These are phyloP conservation scores for Stagonosporopsis cucurbitacearum DNA, from an alignment of 2,329 filamentous ascomycete species.

Conservation along the genomic window DNA sequence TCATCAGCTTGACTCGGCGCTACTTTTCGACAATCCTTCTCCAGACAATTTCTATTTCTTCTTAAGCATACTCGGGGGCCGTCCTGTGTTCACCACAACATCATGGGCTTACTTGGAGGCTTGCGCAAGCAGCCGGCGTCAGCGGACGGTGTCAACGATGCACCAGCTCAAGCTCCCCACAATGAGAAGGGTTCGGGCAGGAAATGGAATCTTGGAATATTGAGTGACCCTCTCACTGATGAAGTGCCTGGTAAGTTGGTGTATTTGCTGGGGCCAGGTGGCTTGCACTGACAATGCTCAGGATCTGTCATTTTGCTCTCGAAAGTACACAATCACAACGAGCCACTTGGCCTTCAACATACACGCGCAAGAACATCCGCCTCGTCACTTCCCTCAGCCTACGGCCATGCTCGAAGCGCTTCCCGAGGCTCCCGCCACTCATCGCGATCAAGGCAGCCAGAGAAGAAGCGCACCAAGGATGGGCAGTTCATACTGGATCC, in stretches of 20 bases:
- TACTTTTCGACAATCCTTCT: constrained; percentile 1
- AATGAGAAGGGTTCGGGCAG: constrained; percentile 19
- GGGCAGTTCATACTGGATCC: constrained; percentile 87
- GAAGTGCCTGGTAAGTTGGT: constrained; percentile 79
- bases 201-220: constrained; percentile 72
- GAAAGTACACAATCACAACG: constrained; percentile 62
- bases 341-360: constrained; percentile 66
- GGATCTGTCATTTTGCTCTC: constrained; percentile 68
- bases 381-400: constrained; percentile 56
- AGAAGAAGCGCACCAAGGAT: constrained; percentile 78
- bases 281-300: constrained; percentile 28
- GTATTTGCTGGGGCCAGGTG: not conserved
- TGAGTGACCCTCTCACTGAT: constrained; percentile 80
- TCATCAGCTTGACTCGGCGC: constrained; percentile 2
- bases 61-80: not conserved
- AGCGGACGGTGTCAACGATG: constrained; percentile 6
- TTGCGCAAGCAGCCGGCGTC: constrained; percentile 25
- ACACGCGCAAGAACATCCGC: constrained; percentile 66
- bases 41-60: not conserved
- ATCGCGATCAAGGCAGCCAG: constrained; percentile 33
- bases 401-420: constrained; percentile 28
- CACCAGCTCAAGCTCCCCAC: not conserved
- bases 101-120: constrained; percentile 28
- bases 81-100: not conserved
- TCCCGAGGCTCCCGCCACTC: constrained; percentile 34